A percentile compares a stretch with the other conserved stretches of the same genome.
Evolutionary conservation across 371 early-diverging fungal species (phyloP).

Genomic region (Nematocida displodere): DNA sequence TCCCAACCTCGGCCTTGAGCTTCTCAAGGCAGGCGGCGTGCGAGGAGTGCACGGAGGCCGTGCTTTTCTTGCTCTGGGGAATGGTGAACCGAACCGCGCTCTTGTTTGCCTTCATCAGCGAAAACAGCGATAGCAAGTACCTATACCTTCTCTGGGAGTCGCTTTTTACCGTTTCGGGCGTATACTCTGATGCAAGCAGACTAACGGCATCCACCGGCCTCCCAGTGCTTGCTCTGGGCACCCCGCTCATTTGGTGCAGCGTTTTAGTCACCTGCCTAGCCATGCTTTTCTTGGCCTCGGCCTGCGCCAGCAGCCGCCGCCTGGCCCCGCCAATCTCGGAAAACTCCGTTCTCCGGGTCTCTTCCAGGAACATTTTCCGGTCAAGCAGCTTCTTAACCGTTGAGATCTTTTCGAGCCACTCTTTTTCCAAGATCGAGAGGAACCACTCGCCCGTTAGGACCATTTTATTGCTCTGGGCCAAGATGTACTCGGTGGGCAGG

Average conservation of each 20-base stretch:
- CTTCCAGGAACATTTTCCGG: constrained; percentile 20
- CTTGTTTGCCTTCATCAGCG: constrained; percentile 45
- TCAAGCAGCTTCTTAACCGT: constrained; percentile 10
- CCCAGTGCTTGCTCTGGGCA: background rate
- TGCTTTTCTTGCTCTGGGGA: constrained; percentile 25
- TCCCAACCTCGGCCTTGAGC: constrained; percentile 13
- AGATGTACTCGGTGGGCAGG: constrained; percentile 34
- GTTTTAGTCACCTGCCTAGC: background rate
- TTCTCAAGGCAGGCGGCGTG: constrained; percentile 39
- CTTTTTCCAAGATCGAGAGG: constrained; percentile 25
- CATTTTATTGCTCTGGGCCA: constrained; percentile 40
- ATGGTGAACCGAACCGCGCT: constrained; percentile 34
- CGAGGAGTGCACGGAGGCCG: constrained; percentile 38
- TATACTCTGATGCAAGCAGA: background rate
- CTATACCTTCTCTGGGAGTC: constrained; percentile 1
- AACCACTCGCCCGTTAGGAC: constrained; percentile 42
- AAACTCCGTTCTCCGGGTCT: background rate
- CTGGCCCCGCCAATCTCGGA: background rate
- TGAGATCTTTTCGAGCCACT: background rate
- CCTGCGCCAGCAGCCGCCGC: background rate
- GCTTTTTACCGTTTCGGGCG: background rate
- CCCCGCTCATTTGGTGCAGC: background rate
- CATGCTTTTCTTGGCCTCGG: background rate
- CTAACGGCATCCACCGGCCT: background rate
- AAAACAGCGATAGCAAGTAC: constrained; percentile 17